Conservation (phyloP, 306 rosid genomes). For the Vigna mungo region DNA sequence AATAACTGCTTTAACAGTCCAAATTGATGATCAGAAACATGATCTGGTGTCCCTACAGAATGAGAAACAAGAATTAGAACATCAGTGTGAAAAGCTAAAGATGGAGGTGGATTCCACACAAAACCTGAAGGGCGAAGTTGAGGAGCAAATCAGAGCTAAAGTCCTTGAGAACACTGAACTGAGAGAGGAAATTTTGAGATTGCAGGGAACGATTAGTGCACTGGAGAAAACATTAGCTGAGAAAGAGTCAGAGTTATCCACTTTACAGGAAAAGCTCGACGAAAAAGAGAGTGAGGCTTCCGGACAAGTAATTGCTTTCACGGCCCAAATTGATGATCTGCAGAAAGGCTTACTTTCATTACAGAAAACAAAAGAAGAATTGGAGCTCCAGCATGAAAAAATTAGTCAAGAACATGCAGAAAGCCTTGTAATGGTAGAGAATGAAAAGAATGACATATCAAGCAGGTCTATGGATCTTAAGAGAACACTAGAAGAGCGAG, state of each 20-base stretch:
- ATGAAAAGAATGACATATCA: conserved; percentile 62
- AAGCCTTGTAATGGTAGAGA: conserved; percentile 52
- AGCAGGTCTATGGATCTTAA: conserved; percentile 52
- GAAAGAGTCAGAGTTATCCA: conserved; percentile 58
- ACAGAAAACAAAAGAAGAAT: conserved; percentile 63
- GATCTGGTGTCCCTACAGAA: conserved; percentile 65
- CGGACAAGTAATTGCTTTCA: conserved; percentile 55
- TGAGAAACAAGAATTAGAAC: conserved; percentile 47
- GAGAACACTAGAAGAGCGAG: conserved; percentile 61
- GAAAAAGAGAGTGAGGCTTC: conserved; percentile 63
- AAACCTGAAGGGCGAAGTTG: conserved; percentile 55
- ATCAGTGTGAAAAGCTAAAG: conserved; percentile 57
- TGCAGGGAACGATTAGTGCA: conserved; percentile 48
- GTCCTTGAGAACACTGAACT: conserved; percentile 50
- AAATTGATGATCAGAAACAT: conserved; percentile 54
- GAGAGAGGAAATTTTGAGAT: conserved; percentile 51
- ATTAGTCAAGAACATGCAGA: conserved; percentile 61
- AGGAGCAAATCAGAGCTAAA: conserved; percentile 55
- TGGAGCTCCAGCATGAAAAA: conserved; percentile 55
- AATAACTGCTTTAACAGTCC: conserved; percentile 31
- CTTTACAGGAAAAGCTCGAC: conserved; percentile 56
- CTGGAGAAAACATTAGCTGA: conserved; percentile 60
- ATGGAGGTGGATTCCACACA: conserved; percentile 55
- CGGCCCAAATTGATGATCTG: conserved; percentile 59
- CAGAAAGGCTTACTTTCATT: conserved; percentile 63